These are phyloP conservation scores for Huntiella bhutanensis DNA, from an alignment of 2,329 filamentous ascomycete genomes.

Conservation along the genomic window DNA sequence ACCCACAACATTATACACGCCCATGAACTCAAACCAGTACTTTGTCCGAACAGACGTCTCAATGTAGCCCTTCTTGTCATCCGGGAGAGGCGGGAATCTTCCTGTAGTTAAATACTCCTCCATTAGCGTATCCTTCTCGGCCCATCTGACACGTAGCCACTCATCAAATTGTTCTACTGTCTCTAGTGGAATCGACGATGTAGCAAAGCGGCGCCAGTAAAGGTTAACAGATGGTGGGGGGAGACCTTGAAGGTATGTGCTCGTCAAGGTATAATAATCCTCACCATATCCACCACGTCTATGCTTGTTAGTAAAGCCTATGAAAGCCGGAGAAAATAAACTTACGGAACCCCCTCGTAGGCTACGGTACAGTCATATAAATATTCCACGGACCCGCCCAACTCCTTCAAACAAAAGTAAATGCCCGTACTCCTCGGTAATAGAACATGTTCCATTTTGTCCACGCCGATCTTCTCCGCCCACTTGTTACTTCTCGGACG, in stretches of 20 bases:
- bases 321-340: constrained; percentile 15
- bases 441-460: constrained; percentile 55
- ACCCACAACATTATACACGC: constrained; percentile 10
- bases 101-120: constrained; percentile 65
- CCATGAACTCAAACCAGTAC: constrained; percentile 10
- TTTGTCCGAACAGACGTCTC: constrained; percentile 10
- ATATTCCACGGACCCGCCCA: constrained; percentile 58
- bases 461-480: constrained; percentile 56
- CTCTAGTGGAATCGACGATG: constrained; percentile 65
- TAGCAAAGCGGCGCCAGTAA: constrained; percentile 74
- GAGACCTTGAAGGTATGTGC: constrained; percentile 74
- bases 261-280: constrained; percentile 68
- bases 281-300: constrained; percentile 74
- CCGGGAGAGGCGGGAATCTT: constrained; percentile 43
- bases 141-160: constrained; percentile 77
- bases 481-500: constrained; percentile 52
- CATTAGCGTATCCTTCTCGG: constrained; percentile 77
- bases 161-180: constrained; percentile 55
- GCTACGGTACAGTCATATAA: constrained; percentile 88
- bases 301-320: constrained; percentile 1
- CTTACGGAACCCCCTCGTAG: constrained; percentile 84
- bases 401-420: constrained; percentile 59
- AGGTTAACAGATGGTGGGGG: constrained; percentile 93
- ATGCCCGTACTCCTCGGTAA: constrained; percentile 65
- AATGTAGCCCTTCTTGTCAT: constrained; percentile 10